These are phyloP conservation scores for Trichothecium sympodiale DNA, from an alignment of 2,329 filamentous ascomycete genomes.

Conservation along the genomic window DNA sequence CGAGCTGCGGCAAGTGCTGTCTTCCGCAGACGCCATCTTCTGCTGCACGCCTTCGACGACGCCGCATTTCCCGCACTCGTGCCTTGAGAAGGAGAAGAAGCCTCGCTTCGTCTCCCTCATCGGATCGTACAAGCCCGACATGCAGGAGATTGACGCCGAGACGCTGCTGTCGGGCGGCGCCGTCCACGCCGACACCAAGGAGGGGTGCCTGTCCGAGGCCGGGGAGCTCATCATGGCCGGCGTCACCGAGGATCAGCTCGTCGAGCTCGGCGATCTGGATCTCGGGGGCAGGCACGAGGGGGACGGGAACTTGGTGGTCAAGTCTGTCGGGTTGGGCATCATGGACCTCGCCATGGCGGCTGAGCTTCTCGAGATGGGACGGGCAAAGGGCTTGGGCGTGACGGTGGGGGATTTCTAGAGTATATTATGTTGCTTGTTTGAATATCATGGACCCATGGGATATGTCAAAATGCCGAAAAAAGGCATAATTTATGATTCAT, in stretches of 20 bases:
- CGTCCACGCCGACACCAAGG: constrained; percentile 15
- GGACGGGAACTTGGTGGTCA: too few species aligned
- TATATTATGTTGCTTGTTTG: too few species aligned
- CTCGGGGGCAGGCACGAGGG: too few species aligned
- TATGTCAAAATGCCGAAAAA: too few species aligned
- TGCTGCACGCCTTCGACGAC: constrained; percentile 19
- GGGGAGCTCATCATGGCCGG: constrained; percentile 19
- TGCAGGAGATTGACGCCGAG: constrained; percentile 20
- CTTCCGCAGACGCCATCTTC: constrained; percentile 16
- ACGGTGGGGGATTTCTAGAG: too few species aligned
- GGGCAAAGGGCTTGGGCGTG: too few species aligned
- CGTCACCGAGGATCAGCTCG: constrained; percentile 10
- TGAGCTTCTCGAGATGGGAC: too few species aligned
- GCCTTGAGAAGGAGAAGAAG: constrained; percentile 11
- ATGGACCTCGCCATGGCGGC: too few species aligned
- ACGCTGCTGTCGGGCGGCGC: constrained; percentile 9
- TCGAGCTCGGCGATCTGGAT: constrained; percentile 34
- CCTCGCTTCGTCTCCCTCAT: constrained; percentile 17
- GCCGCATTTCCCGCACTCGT: constrained; percentile 14
- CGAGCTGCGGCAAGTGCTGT: constrained; percentile 3
- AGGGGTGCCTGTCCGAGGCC: constrained; percentile 17
- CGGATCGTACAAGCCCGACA: constrained; percentile 19
- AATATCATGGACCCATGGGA: too few species aligned
- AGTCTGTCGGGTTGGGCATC: too few species aligned
- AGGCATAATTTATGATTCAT: too few species aligned